Base-by-base conservation (phyloP, 108 stramenopile species). In the Cyclotella cryptica region DNA sequence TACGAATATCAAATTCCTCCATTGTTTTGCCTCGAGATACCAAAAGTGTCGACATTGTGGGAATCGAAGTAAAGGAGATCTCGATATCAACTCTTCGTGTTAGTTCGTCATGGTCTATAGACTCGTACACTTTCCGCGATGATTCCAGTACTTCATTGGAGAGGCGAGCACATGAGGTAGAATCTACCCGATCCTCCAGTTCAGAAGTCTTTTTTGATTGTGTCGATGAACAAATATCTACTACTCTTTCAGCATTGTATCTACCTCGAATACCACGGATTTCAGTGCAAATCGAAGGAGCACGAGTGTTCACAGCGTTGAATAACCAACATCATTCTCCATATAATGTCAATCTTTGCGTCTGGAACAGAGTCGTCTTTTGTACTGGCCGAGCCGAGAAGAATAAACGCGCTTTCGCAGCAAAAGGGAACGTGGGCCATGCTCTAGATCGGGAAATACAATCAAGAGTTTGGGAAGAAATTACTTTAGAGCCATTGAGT, bases 11-110 rank as follows among this genome's bases (percentile, higher is more conserved):
- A 24, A 77, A 92, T 51, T 87, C 88, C 19, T 89, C 90, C 5
- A 55, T 94, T 0, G 51, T 94, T 30, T 74, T 89, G 22, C 93
- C 93, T 15, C 70, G 87, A 45, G 81, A 80, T 18, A 92, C 87
- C 47, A 72, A 49, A 19, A 88, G 86, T 42, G 52, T 76, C 27
- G 93, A 94, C 30, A 79, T 91, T 82, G 66, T 90, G 0, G 79
- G 89, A 26, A 77, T 92, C 46, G 87, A 94, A 68, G 70, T 87
- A 10, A 80, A 84, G 9, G 54, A 74, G 35, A 43, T 87, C 15
- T 57, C 58, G 6, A 45, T 94, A 55, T 65, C 68, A 11, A 72
- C 78, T 49, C 71, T 68, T 21, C 67, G 76, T 26, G 80, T 64
- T 18, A 43, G 27, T 3, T 53, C 81, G 15, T 71, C 80, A 3